Evolutionary conservation across 2,329 filamentous ascomycete genomes (phyloP).

Genomic region (Fusarium coffeatum): DNA sequence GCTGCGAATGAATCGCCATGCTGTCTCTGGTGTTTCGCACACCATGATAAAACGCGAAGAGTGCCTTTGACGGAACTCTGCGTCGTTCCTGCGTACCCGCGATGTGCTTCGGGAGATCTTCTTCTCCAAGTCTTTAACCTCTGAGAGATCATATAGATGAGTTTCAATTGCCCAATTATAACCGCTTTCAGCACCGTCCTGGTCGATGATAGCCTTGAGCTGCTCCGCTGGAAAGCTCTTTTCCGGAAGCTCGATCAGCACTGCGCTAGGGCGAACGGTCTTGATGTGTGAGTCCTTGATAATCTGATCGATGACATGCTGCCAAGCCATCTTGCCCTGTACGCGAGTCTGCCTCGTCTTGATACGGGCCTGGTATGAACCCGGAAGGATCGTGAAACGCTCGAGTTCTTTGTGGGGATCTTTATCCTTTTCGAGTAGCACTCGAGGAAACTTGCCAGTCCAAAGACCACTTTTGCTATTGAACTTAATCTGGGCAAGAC

Average conservation of each 20-base stretch:
- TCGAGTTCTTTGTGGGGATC: conserved; percentile 43
- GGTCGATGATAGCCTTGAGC: conserved; percentile 24
- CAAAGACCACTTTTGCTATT: conserved; percentile 45
- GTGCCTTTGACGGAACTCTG: conserved; percentile 36
- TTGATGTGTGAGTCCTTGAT: conserved; percentile 39
- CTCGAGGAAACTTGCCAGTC: conserved; percentile 44
- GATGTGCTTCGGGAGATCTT: background rate
- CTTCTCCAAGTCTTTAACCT: conserved; percentile 9
- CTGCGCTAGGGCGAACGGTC: conserved; percentile 42
- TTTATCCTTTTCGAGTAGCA: conserved; percentile 36
- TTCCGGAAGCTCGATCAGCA: conserved; percentile 49
- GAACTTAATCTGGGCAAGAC: conserved; percentile 47
- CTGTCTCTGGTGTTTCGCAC: conserved; percentile 49
- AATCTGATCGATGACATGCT: conserved; percentile 39
- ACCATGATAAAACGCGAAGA: conserved; percentile 50
- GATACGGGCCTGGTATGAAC: conserved; percentile 32
- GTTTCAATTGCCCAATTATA: conserved; percentile 27
- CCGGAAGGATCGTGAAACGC: conserved; percentile 48
- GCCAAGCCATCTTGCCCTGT: conserved; percentile 43
- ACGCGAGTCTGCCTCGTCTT: conserved; percentile 37
- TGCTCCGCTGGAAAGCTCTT: conserved; percentile 46
- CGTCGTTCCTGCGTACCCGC: conserved; percentile 19
- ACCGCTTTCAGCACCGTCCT: conserved; percentile 21
- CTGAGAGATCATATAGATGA: conserved; percentile 25
- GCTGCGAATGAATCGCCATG: conserved; percentile 55